Evolutionary conservation across 1,284 basidiomycete genomes (phyloP), one percentile per base, ranked within the genome.

Genomic region (Tilletia setariae): DNA sequence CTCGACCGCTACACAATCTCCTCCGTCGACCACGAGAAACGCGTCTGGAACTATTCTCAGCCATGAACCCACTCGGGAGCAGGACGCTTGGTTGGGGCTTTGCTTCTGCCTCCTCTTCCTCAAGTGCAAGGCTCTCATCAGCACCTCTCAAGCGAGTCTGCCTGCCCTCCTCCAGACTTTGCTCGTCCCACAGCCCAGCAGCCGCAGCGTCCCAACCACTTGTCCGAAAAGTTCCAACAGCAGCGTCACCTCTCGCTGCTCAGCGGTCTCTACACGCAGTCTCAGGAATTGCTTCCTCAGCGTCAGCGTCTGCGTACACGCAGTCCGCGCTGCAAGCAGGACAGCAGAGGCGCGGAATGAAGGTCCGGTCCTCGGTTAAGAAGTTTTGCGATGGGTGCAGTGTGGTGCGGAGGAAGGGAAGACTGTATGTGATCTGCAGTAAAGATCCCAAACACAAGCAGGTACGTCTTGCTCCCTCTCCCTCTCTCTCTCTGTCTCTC

Each of bases 381-480:
- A 86, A 78, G 75, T 88, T 81, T 68, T 84, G 83, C 71, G 78
- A 77, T 61, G 77, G 77, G 30, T 84, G 84, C 75, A 74, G 74
- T 21, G 76, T 81, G 65, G 83, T 84, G 1, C 71, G 79, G 64
- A 83, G 95, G 78, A 95, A 98, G 83, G 94, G 94, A 63, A 88
- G 91, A 76, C 87, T 98, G 56, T 97, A 95, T 84, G 90, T 98
- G 56, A 89, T 97, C 56, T 98, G 95, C 84, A 89, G 89, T 23
- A 93, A 92, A 82, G 93, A 98, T 81, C 91, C 94, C 3, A 97
- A 96, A 84, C 95, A 98, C 84, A 98, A 98, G 84, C 95, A 98
- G 90, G 95, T 94, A 74, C 85, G 16, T 23, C 28, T 53, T 32
- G 1, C 21, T n/a, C 2, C 2, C n/a, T 23, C 19, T 49, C 47